phyloP scores from a whole-genome alignment of 2,329 filamentous ascomycete species.

The Curvularia sp. region DNA sequence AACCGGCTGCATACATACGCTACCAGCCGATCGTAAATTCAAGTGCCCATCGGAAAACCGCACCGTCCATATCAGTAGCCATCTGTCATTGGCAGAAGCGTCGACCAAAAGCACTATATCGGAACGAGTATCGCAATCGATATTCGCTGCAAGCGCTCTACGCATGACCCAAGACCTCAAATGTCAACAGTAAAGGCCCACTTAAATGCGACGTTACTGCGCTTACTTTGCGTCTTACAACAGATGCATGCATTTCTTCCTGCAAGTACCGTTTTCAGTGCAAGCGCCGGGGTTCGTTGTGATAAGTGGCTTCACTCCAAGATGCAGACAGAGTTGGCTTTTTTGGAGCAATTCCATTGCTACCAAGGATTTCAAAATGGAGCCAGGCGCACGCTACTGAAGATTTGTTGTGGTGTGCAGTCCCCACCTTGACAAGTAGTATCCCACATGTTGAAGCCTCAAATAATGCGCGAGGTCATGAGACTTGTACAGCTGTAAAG shows the following conservation, averaged over 20 bases:
- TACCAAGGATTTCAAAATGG: too few species aligned
- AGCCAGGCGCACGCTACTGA: too few species aligned
- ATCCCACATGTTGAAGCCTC: background rate
- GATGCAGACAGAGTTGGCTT: too few species aligned
- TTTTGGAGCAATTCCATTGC: background rate
- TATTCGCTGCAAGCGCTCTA: background rate
- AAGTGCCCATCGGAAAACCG: background rate
- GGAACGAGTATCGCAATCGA: background rate
- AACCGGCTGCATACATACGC: background rate
- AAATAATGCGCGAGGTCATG: background rate
- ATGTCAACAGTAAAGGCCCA: too few species aligned
- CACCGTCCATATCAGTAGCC: background rate
- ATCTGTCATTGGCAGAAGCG: background rate
- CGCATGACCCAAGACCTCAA: background rate
- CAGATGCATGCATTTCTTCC: background rate
- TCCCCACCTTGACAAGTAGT: background rate
- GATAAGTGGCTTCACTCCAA: background rate
- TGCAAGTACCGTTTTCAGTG: background rate
- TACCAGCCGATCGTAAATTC: background rate
- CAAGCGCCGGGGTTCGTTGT: background rate
- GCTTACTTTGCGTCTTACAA: background rate
- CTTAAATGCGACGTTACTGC: background rate
- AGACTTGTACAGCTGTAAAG: background rate
- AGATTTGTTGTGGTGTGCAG: background rate
- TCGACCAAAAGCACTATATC: background rate